Conservation (phyloP, 2,329 filamentous ascomycete genomes). For the Aspergillus arachidicola region DNA sequence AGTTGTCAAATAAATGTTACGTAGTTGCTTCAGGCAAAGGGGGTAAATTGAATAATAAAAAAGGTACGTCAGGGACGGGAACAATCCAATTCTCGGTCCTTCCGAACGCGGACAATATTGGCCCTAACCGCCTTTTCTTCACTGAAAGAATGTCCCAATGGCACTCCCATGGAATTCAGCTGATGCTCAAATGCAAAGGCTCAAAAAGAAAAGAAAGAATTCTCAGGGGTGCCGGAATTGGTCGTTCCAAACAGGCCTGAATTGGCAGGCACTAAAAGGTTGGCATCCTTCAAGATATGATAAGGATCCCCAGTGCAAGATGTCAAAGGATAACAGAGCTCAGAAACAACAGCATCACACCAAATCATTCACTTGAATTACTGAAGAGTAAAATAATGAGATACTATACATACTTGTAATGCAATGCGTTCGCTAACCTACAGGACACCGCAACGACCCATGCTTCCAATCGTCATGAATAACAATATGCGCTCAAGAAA, state of each 20-base stretch:
- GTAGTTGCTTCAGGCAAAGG: not conserved
- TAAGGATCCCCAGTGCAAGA: not conserved
- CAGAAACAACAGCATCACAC: not conserved
- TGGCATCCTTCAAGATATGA: not conserved
- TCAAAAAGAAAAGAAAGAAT: not conserved
- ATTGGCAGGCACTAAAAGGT: not conserved
- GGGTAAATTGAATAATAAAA: not conserved
- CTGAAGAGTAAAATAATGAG: not conserved
- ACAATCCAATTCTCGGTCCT: not conserved
- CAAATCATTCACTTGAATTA: not conserved
- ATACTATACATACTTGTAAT: slow-evolving; percentile 5
- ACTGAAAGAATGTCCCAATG: not conserved
- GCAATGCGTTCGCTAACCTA: slow-evolving; percentile 10
- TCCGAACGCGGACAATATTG: not conserved
- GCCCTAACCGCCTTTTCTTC: not conserved
- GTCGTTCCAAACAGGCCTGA: not conserved
- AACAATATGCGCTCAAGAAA: slow-evolving; percentile 10
- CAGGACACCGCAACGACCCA: slow-evolving; percentile 1
- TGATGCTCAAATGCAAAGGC: not conserved
- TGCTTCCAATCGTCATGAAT: slow-evolving; percentile 4
- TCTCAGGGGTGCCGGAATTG: not conserved
- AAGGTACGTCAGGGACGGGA: slow-evolving; percentile 1
- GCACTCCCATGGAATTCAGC: not conserved
- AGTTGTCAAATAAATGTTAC: not conserved
- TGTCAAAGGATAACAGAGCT: not conserved